Conservation (phyloP, 306 rosid species). For the Mimosa pudica region DNA sequence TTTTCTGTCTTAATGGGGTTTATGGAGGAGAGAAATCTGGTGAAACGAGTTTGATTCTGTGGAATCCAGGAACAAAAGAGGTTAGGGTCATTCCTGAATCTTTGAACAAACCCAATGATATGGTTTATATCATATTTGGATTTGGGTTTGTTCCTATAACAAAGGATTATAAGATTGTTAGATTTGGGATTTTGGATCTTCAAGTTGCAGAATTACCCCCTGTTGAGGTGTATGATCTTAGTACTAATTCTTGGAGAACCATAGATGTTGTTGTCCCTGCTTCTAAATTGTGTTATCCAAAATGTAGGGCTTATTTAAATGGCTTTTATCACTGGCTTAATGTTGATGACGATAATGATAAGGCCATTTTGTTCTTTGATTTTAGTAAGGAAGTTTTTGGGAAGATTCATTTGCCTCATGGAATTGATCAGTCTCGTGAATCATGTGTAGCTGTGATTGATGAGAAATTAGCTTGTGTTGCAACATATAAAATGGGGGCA, state of each 20-base stretch:
- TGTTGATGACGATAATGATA: background rate
- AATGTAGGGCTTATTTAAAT: background rate
- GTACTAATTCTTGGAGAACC: too few relatives aligned
- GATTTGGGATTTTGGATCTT: slow-evolving; percentile 5
- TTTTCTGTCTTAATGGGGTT: background rate
- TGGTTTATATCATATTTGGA: slow-evolving; percentile 4
- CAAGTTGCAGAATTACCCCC: background rate
- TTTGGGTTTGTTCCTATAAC: slow-evolving; percentile 4
- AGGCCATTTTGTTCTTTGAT: background rate
- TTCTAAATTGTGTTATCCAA: background rate
- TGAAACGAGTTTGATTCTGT: background rate
- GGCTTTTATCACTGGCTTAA: slow-evolving; percentile 17
- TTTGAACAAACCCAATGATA: background rate
- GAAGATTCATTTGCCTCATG: slow-evolving; percentile 4
- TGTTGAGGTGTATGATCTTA: background rate
- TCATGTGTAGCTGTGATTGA: background rate
- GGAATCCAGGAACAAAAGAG: slow-evolving; percentile 12
- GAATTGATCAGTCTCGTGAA: background rate
- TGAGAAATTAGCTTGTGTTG: background rate
- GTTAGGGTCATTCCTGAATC: slow-evolving; percentile 6
- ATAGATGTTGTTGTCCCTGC: background rate
- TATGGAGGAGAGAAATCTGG: background rate
- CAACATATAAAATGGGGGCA: background rate
- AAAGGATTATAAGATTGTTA: slow-evolving; percentile 11
- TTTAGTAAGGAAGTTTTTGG: background rate